Percentiles rank a stretch among this genome's conserved stretches.
Conservation (phyloP, 2,329 filamentous ascomycete genomes). For the Cordyceps cateniannulata region DNA sequence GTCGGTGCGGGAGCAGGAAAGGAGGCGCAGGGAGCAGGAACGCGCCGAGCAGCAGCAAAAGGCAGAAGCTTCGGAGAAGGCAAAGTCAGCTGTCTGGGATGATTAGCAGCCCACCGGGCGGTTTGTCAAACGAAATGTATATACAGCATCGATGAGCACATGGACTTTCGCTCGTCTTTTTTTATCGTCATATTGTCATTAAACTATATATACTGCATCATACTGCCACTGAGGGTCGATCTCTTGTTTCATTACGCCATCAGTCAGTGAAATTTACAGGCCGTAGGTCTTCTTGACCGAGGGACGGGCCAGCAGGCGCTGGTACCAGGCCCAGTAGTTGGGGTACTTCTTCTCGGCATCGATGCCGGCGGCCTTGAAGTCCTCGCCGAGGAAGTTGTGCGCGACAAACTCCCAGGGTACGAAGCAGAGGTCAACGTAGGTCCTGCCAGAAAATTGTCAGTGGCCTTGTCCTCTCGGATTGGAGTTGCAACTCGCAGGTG, state of each 20-base stretch:
- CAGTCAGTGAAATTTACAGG: slow-evolving; percentile 1
- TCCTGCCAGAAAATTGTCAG: slow-evolving; percentile 21
- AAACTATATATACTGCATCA: neutral
- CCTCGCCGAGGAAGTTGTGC: slow-evolving; percentile 14
- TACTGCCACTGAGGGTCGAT: neutral
- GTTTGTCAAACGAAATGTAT: neutral
- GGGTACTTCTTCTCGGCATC: slow-evolving; percentile 27
- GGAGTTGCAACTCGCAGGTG: neutral
- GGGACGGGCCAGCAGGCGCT: slow-evolving; percentile 25
- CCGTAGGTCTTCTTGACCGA: slow-evolving; percentile 23
- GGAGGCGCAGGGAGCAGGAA: slow-evolving; percentile 67
- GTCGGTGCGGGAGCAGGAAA: slow-evolving; percentile 77
- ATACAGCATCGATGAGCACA: neutral
- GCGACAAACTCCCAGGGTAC: slow-evolving; percentile 23
- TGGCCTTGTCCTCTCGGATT: too few relatives aligned
- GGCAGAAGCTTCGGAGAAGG: slow-evolving; percentile 61
- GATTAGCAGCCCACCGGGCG: slow-evolving; percentile 37
- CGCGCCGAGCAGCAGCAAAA: slow-evolving; percentile 55
- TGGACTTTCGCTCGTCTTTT: neutral
- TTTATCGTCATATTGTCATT: neutral
- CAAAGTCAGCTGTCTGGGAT: slow-evolving; percentile 85
- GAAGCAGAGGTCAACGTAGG: slow-evolving; percentile 30
- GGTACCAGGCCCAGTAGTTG: slow-evolving; percentile 29
- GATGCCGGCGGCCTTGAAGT: slow-evolving; percentile 16
- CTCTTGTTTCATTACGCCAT: too few relatives aligned